A percentile compares a stretch with the other conserved stretches of the same genome.
Conservation (phyloP, 2,329 filamentous ascomycete genomes). For the Pyrenophora tritici-repentis region DNA sequence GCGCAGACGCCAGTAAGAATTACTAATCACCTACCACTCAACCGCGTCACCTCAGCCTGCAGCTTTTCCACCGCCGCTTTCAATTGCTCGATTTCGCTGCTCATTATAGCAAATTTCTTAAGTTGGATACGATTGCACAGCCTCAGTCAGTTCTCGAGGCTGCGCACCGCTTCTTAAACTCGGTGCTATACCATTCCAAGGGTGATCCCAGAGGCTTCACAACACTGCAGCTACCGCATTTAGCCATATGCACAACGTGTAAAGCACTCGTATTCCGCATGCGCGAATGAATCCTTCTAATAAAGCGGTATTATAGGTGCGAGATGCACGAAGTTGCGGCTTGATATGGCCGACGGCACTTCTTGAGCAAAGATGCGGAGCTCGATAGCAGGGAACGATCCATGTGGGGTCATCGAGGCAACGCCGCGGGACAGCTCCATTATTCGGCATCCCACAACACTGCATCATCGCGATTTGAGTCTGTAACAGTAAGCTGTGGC, state of each 20-base stretch:
- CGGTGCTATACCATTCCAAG: not conserved
- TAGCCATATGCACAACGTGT: conserved; percentile 9
- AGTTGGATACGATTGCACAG: too few relatives aligned
- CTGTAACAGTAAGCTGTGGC: not conserved
- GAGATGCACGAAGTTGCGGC: conserved; percentile 21
- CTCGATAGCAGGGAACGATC: not conserved
- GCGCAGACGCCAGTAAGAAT: conserved; percentile 2
- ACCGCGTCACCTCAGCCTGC: conserved; percentile 34
- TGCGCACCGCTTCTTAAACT: conserved; percentile 19
- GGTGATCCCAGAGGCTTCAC: not conserved
- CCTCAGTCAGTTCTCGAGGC: not conserved
- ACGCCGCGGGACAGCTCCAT: conserved; percentile 1
- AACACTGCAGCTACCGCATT: conserved; percentile 12
- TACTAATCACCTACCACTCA: conserved; percentile 30
- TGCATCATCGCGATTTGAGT: not conserved
- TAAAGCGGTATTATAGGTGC: conserved; percentile 21
- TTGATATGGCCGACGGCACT: conserved; percentile 30
- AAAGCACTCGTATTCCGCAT: conserved; percentile 13
- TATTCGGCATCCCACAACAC: not conserved
- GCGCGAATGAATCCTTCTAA: conserved; percentile 18
- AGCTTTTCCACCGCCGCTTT: conserved; percentile 33
- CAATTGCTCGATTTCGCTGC: conserved; percentile 37
- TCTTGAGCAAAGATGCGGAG: conserved; percentile 9
- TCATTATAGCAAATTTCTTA: conserved; percentile 15
- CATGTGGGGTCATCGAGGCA: conserved; percentile 21